phyloP scores from a whole-genome alignment of 192 early-diverging fungal species.

The Entrophospora sp. region DNA sequence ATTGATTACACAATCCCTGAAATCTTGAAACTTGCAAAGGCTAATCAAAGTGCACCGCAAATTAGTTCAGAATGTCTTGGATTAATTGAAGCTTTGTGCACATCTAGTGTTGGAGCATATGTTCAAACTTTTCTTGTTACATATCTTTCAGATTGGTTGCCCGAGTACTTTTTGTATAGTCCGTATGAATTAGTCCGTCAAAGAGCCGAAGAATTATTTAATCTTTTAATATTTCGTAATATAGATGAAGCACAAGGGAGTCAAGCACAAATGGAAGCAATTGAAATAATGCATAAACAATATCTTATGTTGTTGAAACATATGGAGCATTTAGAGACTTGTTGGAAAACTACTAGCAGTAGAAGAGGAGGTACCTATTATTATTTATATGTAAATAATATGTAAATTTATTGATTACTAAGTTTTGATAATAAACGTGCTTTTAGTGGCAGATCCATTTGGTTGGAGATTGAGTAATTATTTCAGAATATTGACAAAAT shows the following conservation, averaged over 20 bases:
- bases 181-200: slow-evolving; percentile 6
- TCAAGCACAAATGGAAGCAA: not conserved
- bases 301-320: not conserved
- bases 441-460: slow-evolving; percentile 2
- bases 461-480: slow-evolving; percentile 17
- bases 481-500: slow-evolving; percentile 13
- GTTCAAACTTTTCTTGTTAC: not conserved
- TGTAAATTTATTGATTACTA: too few relatives aligned
- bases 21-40: slow-evolving; percentile 6
- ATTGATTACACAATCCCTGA: not conserved
- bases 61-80: slow-evolving; percentile 8
- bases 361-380: slow-evolving; percentile 16
- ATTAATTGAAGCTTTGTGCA: slow-evolving; percentile 7
- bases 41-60: not conserved
- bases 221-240: slow-evolving; percentile 4
- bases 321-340: not conserved
- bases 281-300: not conserved
- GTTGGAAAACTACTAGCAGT: not conserved
- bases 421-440: too few relatives aligned
- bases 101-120: not conserved
- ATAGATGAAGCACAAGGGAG: not conserved
- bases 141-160: not conserved
- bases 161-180: slow-evolving; percentile 1
- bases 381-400: too few relatives aligned
- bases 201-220: slow-evolving; percentile 3